Evolutionary conservation across 306 rosid species (phyloP), one percentile per base, ranked within the genome.

Genomic region (Prunus davidiana): DNA sequence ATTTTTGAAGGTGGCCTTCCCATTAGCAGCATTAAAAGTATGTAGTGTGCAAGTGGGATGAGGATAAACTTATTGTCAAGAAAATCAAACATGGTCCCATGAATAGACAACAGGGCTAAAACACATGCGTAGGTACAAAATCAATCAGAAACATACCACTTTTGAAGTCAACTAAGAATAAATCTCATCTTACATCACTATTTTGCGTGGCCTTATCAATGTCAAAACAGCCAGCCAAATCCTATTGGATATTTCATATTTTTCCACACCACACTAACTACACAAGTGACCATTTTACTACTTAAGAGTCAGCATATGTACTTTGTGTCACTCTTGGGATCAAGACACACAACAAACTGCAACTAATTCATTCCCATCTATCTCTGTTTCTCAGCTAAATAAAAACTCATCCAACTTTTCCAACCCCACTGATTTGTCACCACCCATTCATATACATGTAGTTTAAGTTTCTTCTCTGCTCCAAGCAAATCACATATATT

Each of bases 1-100:
- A 51, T 1, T 47, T 51, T 18, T 13, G 6, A 51, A 51, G n/a
- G 6, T 51, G 56, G 15, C 56, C 56, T 51, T 51, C 19, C 6
- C 2, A 15, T 16, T 12, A 34, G 41, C 41, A 16, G 51, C 51
- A 47, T 47, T 9, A 47, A 12, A 47, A 47, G 51, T 51, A 51
- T 32, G 6, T 18, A 16, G 56, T 16, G n/a, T 16, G 56, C 56
- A 51, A 51, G 56, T 51, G 56, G n/a, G 15, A 14, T 15, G n/a
- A 13, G 56, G 56, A 51, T 47, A 13, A 22, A 30, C 49, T 38
- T 28, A 24, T n/a, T 57, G 66, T 56, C 41, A 15, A 55, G 52
- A 52, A 72, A 55, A 71, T 12, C 76, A 55, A 34, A 55, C 38
- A 55, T 54, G 64, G n/a, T 54, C 64, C 14, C 30, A n/a, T 71